Evolutionary conservation across 805 yeast species (phyloP).

Genomic region (Kodamaea sagamina): DNA sequence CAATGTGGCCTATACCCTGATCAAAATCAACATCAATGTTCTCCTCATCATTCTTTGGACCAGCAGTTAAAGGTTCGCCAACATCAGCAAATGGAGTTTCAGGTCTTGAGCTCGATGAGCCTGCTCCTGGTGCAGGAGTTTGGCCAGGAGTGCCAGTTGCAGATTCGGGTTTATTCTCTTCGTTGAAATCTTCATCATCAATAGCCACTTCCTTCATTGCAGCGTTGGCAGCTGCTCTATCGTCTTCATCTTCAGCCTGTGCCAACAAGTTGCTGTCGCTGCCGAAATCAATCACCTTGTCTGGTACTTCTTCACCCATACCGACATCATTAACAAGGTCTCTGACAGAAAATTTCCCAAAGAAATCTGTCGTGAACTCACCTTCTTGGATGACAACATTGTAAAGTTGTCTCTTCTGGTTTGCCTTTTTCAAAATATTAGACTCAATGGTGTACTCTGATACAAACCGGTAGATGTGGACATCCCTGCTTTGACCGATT

Average conservation of each 20-base stretch:
- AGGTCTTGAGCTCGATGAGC: constrained; percentile 10
- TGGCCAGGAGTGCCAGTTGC: constrained; percentile 27
- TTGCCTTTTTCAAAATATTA: constrained; percentile 89
- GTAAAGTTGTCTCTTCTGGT: constrained; percentile 90
- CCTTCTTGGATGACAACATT: constrained; percentile 97
- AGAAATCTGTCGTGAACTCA: constrained; percentile 96
- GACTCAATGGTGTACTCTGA: constrained; percentile 96
- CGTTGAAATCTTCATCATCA: constrained; percentile 84
- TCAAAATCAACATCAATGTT: constrained; percentile 48
- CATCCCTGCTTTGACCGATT: constrained; percentile 97
- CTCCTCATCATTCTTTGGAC: constrained; percentile 17
- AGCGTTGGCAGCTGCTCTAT: constrained; percentile 81
- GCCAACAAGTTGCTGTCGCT: constrained; percentile 60
- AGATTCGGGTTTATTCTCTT: constrained; percentile 31
- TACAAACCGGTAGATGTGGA: constrained; percentile 93
- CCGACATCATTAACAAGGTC: constrained; percentile 75
- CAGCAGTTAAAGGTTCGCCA: constrained; percentile 8
- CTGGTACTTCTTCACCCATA: constrained; percentile 39
- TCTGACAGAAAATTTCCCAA: constrained; percentile 80
- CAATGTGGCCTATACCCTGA: constrained; percentile 78
- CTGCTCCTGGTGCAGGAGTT: constrained; percentile 28
- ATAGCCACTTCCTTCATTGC: constrained; percentile 85
- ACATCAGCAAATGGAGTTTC: constrained; percentile 16
- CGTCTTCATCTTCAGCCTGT: constrained; percentile 94
- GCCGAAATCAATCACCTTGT: constrained; percentile 36